Conservation (phyloP, 331 rosid genomes). For the Cydonia oblonga region DNA sequence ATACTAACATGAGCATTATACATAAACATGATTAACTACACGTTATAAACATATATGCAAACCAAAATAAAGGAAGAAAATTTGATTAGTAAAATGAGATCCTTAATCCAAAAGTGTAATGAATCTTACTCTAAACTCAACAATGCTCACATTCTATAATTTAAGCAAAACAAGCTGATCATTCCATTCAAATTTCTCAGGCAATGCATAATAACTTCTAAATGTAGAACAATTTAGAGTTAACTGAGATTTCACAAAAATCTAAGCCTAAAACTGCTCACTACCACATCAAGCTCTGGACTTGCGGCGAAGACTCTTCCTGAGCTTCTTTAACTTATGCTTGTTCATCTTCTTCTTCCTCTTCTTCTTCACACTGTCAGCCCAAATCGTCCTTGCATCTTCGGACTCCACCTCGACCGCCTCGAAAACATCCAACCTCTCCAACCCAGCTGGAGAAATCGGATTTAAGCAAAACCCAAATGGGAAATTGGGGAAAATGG, state of each 20-base stretch:
- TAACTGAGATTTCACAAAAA: not conserved
- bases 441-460: constrained; percentile 9
- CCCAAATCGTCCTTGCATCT: constrained; percentile 30
- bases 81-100: not conserved
- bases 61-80: not conserved
- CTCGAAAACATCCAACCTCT: constrained; percentile 1
- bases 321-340: constrained; percentile 42
- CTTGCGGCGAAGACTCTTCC: constrained; percentile 48
- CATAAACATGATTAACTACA: not conserved
- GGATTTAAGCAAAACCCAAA: constrained; percentile 25
- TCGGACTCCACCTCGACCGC: constrained; percentile 8
- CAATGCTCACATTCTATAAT: not conserved
- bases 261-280: not conserved
- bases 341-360: constrained; percentile 59
- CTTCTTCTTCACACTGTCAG: constrained; percentile 50
- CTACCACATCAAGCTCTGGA: constrained; percentile 14
- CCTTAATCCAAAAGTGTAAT: not conserved
- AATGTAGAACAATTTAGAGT: not conserved
- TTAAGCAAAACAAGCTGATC: not conserved
- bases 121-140: constrained; percentile 1
- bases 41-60: not conserved
- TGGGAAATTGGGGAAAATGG: constrained; percentile 25
- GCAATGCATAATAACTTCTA: not conserved
- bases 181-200: constrained; percentile 3
- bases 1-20: too few relatives aligned